phyloP scores from a whole-genome alignment of 1,284 basidiomycete species.

The Butyriboletus appendiculatus region DNA sequence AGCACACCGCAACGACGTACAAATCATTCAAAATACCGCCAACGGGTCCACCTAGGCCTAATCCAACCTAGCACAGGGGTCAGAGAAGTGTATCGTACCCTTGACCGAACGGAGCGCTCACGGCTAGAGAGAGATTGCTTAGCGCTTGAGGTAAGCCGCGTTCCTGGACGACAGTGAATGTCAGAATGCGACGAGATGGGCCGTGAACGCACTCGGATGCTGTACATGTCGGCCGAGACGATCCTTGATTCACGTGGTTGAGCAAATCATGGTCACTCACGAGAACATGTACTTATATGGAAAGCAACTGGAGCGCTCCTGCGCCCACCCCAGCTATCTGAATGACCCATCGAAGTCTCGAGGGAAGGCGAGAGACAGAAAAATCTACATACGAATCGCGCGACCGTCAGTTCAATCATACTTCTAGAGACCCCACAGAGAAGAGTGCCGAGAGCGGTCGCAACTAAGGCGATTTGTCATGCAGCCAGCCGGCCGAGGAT shows the following conservation, averaged over 20 bases:
- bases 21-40: slow-evolving; percentile 16
- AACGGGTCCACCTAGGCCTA: slow-evolving; percentile 18
- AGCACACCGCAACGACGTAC: background rate
- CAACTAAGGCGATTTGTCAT: slow-evolving; percentile 13
- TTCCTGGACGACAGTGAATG: slow-evolving; percentile 1
- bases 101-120: background rate
- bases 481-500: slow-evolving; percentile 14
- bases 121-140: slow-evolving; percentile 7
- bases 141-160: slow-evolving; percentile 16
- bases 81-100: background rate
- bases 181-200: background rate
- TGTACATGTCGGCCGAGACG: slow-evolving; percentile 18
- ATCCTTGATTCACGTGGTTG: slow-evolving; percentile 5
- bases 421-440: slow-evolving; percentile 14
- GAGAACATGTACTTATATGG: slow-evolving; percentile 7
- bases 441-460: slow-evolving; percentile 13
- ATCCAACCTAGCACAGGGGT: slow-evolving; percentile 6
- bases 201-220: slow-evolving; percentile 8
- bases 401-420: slow-evolving; percentile 11
- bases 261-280: background rate
- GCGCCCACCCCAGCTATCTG: slow-evolving; percentile 19
- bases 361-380: background rate
- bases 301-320: slow-evolving; percentile 10
- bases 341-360: background rate
- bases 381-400: slow-evolving; percentile 16